Conservation (phyloP, 2,329 filamentous ascomycete genomes). For the Sporothrix brasiliensis region DNA sequence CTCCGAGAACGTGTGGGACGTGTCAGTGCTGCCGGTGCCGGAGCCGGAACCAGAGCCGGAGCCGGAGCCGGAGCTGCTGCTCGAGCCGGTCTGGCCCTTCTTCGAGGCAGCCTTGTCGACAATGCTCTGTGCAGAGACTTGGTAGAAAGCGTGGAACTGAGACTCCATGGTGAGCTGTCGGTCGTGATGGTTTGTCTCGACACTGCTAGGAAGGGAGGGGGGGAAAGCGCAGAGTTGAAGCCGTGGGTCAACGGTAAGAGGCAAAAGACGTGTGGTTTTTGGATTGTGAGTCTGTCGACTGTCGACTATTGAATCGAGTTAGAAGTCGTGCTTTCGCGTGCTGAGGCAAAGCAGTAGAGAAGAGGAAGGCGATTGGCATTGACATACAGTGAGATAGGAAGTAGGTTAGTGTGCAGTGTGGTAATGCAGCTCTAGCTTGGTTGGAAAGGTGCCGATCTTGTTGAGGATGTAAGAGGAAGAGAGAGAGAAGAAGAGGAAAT, state of each 20-base stretch:
- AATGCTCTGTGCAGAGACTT: constrained; percentile 23
- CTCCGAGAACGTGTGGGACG: constrained; percentile 9
- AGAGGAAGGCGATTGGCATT: not conserved
- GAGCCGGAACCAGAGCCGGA: not conserved
- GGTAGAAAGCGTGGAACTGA: constrained; percentile 26
- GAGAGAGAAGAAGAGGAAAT: not conserved
- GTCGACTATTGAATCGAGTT: not conserved
- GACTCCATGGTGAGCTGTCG: constrained; percentile 22
- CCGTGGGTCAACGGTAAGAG: not conserved
- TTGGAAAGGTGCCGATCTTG: not conserved
- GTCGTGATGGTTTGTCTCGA: not conserved
- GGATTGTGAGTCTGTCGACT: not conserved
- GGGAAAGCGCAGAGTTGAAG: too few species aligned
- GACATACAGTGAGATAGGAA: not conserved
- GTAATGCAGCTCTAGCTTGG: not conserved
- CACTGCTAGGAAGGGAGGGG: too few species aligned
- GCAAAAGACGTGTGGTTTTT: not conserved
- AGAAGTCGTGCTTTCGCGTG: not conserved
- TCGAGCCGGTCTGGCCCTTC: constrained; percentile 2
- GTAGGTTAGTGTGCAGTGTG: not conserved
- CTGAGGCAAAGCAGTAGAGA: not conserved
- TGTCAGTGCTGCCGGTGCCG: not conserved
- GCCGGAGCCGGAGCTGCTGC: not conserved
- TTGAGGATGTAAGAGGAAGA: not conserved
- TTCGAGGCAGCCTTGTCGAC: constrained; percentile 19